Evolutionary conservation across 2,329 filamentous ascomycete species (phyloP).

Genomic region (Lachnellula suecica): DNA sequence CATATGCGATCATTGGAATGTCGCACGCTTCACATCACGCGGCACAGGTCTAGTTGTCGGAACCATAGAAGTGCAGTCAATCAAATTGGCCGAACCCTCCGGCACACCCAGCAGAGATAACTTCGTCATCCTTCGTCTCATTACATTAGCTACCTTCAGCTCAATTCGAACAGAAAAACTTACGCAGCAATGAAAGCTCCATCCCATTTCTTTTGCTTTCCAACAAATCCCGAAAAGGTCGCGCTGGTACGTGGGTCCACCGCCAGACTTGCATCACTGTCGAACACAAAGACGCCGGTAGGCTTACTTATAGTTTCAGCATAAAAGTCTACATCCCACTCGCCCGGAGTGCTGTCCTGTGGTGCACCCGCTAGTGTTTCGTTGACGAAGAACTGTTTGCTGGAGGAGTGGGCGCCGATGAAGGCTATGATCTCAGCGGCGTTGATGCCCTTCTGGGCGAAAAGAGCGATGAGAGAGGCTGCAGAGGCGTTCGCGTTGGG

Average conservation of each 20-base stretch:
- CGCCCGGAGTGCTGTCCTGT: constrained; percentile 36
- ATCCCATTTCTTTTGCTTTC: constrained; percentile 35
- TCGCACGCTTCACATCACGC: too few species aligned
- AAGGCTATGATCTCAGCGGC: constrained; percentile 37
- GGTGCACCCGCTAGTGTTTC: constrained; percentile 27
- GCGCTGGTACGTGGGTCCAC: constrained; percentile 70
- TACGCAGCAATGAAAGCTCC: constrained; percentile 34
- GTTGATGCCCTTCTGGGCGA: constrained; percentile 37
- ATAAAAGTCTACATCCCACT: constrained; percentile 38
- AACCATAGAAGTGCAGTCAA: too few species aligned
- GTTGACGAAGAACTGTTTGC: constrained; percentile 30
- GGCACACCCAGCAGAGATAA: too few species aligned
- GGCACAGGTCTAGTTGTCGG: too few species aligned
- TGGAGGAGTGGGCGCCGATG: constrained; percentile 36
- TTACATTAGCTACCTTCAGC: too few species aligned
- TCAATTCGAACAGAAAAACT: too few species aligned
- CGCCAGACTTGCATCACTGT: constrained; percentile 87
- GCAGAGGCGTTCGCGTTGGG: constrained; percentile 5
- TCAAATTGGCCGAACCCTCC: too few species aligned
- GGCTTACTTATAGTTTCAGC: constrained; percentile 31
- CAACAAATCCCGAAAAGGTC: constrained; percentile 36
- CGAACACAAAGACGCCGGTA: constrained; percentile 67
- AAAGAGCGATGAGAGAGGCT: constrained; percentile 28
- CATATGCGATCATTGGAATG: too few species aligned
- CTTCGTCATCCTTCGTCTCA: too few species aligned